Evolutionary conservation across 2,329 filamentous ascomycete species (phyloP).

Genomic region (Ophiostoma himal-ulmi): DNA sequence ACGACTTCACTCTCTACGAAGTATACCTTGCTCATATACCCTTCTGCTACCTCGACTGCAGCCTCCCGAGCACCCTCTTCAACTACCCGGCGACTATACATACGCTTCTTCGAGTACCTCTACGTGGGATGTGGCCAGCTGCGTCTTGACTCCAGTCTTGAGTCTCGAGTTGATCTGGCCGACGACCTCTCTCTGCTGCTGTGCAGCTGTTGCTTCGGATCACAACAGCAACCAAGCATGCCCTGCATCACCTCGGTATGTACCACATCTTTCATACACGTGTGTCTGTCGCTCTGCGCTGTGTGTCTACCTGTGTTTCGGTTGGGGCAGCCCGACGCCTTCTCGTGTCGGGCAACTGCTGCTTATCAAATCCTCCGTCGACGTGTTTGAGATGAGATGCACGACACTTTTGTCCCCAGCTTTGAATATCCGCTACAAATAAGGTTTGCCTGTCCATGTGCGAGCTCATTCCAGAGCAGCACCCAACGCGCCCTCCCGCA

Average conservation of each 20-base stretch:
- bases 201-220: slow-evolving; percentile 16
- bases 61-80: not conserved
- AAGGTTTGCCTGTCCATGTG: not conserved
- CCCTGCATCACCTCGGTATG: slow-evolving; percentile 21
- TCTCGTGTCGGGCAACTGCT: not conserved
- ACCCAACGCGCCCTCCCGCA: not conserved
- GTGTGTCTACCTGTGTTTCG: not conserved
- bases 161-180: slow-evolving; percentile 4
- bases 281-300: not conserved
- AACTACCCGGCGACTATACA: not conserved
- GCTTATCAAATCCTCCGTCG: slow-evolving; percentile 1
- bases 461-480: not conserved
- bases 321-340: slow-evolving; percentile 11
- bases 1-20: not conserved
- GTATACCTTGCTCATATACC: not conserved
- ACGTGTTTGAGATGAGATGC: not conserved
- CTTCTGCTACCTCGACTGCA: not conserved
- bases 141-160: not conserved
- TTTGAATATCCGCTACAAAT: not conserved
- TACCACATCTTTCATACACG: not conserved
- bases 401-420: not conserved
- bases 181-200: not conserved
- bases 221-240: slow-evolving; percentile 22
- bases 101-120: not conserved
- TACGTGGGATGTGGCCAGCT: slow-evolving; percentile 1